Conservation (phyloP, 2,329 filamentous ascomycete species). For the Neophaeococcomyces aloes region DNA sequence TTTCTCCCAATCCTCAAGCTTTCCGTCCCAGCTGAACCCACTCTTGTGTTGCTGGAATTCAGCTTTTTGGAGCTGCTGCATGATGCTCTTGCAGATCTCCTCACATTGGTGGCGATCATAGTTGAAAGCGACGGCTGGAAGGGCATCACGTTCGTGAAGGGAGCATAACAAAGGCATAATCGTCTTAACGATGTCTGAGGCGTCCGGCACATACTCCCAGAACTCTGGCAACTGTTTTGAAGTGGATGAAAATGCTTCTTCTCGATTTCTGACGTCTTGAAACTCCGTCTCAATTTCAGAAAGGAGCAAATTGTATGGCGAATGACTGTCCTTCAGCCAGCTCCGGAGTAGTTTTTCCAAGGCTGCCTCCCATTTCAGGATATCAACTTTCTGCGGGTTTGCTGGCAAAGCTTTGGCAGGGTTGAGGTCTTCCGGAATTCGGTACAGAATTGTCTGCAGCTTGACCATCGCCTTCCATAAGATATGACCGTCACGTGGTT, state of each 20-base stretch:
- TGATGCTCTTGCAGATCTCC: constrained; percentile 41
- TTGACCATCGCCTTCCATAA: constrained; percentile 56
- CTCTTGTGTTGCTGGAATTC: constrained; percentile 49
- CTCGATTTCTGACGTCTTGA: constrained; percentile 13
- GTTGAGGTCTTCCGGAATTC: constrained; percentile 41
- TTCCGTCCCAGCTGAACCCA: constrained; percentile 50
- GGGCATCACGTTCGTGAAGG: constrained; percentile 51
- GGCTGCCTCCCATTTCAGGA: constrained; percentile 52
- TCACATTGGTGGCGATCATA: constrained; percentile 61
- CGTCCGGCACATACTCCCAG: constrained; percentile 17
- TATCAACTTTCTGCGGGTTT: constrained; percentile 53
- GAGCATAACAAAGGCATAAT: constrained; percentile 50
- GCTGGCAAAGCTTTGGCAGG: constrained; percentile 41
- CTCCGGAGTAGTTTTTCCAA: constrained; percentile 48
- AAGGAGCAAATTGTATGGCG: constrained; percentile 44
- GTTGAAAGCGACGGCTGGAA: constrained; percentile 68
- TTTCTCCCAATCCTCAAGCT: constrained; percentile 48
- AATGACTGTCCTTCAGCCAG: constrained; percentile 50
- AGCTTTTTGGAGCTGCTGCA: constrained; percentile 43
- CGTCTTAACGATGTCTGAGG: constrained; percentile 31
- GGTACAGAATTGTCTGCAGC: constrained; percentile 42
- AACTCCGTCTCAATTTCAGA: constrained; percentile 35
- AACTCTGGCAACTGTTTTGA: no score
- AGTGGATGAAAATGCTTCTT: background rate
- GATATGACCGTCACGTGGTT: constrained; percentile 58